These are phyloP conservation scores for Priceomyces carsonii DNA, from an alignment of 805 yeast genomes.

Conservation along the genomic window DNA sequence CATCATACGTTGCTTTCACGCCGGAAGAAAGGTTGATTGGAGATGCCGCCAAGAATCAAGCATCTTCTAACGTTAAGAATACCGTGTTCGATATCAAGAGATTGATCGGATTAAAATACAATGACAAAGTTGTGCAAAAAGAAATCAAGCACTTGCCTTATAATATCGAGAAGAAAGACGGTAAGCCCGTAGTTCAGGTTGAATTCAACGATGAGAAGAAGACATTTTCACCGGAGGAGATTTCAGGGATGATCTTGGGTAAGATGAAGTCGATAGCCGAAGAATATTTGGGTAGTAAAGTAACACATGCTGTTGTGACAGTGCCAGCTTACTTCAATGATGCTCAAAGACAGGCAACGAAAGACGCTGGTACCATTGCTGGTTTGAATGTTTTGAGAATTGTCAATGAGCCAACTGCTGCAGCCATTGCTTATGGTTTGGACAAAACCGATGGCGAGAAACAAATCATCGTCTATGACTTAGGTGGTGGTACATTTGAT, in stretches of 20 bases:
- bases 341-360: constrained; percentile 97
- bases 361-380: constrained; percentile 92
- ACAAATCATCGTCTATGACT: constrained; percentile 49
- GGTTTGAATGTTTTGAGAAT: constrained; percentile 89
- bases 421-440: constrained; percentile 58
- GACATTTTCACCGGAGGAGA: constrained; percentile 86
- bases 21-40: constrained; percentile 87
- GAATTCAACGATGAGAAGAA: constrained; percentile 82
- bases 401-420: constrained; percentile 84
- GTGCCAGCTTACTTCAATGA: constrained; percentile 96
- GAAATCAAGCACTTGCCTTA: constrained; percentile 66
- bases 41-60: constrained; percentile 95
- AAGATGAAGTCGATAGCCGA: constrained; percentile 86
- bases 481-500: constrained; percentile 66
- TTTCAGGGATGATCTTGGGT: constrained; percentile 83
- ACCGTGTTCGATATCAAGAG: constrained; percentile 89
- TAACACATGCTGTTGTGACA: constrained; percentile 83
- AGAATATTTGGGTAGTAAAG: constrained; percentile 28
- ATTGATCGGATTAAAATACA: constrained; percentile 82
- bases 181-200: constrained; percentile 79
- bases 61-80: constrained; percentile 85
- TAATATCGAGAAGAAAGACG: constrained; percentile 66
- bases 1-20: constrained; percentile 90
- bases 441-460: constrained; percentile 58
- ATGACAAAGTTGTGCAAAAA: constrained; percentile 69